Base-by-base conservation (phyloP, 352 stramenopile genomes). In the Phytophthora colocasiae region DNA sequence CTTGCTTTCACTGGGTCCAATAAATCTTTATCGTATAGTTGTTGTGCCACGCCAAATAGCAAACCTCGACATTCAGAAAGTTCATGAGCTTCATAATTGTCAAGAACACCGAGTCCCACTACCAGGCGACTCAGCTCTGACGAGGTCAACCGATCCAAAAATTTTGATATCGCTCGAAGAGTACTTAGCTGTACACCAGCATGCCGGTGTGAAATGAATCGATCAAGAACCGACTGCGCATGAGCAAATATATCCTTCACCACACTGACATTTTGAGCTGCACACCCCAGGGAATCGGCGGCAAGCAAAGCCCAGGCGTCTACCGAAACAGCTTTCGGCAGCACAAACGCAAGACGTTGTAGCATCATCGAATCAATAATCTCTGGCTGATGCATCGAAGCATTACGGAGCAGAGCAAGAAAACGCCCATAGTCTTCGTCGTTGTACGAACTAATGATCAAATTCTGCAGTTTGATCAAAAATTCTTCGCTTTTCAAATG, bases 301-400 rank as follows among this genome's bases (percentile, higher is more conserved):
- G 81, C 81, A 39, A 80, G 61, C 26, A 83, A 63, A 46, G 81
- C 78, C 85, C 85, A 92, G 4, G 70, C 52, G 64, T 92, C 83
- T 14, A 92, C 73, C 4, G 65, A 55, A 39, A 89, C 49, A 46
- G 84, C 77, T 19, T 81, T 86, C 11, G 83, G 81, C 0, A 95
- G 57, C 9, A 93, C 76, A 19, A 87, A 92, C 4, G 80, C 80
- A 17, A 95, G 22, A 2, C 84, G 80, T 39, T 92, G 74, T 11
- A 95, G 68, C 85, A 92, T 93, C n/a, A 79, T 68, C 3, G 73
- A 75, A 43, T 92, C 81, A 8, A 95, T 66, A 14, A 91, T 71
- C 51, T 66, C 49, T 10, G 79, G 58, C 6, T 87, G 51, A 52
- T 95, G 79, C 17, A 91, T 58, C 17, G 79, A 88, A 29, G 85